Evolutionary conservation across 345 rosid genomes (phyloP).

Genomic region (Anastatica hierochuntica): DNA sequence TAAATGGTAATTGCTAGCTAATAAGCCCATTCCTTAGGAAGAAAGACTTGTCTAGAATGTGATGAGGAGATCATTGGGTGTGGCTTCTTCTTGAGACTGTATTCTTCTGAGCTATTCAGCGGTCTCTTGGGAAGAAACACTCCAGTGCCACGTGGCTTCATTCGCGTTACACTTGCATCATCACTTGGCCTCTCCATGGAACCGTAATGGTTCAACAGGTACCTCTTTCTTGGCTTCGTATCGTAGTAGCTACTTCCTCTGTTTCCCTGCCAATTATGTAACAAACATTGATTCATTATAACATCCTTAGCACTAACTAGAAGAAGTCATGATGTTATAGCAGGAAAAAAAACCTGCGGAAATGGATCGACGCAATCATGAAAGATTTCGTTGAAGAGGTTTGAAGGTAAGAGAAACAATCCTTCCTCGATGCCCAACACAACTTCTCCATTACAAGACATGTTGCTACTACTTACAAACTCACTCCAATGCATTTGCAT

Average conservation of each 20-base stretch:
- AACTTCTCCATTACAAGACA: constrained; percentile 22
- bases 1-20: constrained; percentile 4
- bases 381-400: constrained; percentile 23
- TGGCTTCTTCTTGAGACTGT: constrained; percentile 9
- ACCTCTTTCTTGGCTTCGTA: constrained; percentile 4
- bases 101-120: constrained; percentile 1
- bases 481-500: background rate
- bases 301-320: background rate
- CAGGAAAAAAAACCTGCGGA: constrained; percentile 9
- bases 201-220: background rate
- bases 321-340: background rate
- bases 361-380: too few relatives aligned
- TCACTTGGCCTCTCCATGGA: background rate
- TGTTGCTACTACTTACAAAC: constrained; percentile 8
- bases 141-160: constrained; percentile 25
- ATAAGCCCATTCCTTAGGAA: constrained; percentile 27
- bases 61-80: constrained; percentile 10
- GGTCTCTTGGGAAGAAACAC: constrained; percentile 26
- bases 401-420: constrained; percentile 25
- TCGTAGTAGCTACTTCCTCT: background rate
- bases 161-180: background rate
- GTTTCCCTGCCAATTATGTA: constrained; percentile 6
- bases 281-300: background rate
- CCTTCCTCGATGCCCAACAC: constrained; percentile 21
- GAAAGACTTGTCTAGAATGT: constrained; percentile 20